Evolutionary conservation across 2,329 filamentous ascomycete species (phyloP).

Genomic region (Leptodontidium sp.): DNA sequence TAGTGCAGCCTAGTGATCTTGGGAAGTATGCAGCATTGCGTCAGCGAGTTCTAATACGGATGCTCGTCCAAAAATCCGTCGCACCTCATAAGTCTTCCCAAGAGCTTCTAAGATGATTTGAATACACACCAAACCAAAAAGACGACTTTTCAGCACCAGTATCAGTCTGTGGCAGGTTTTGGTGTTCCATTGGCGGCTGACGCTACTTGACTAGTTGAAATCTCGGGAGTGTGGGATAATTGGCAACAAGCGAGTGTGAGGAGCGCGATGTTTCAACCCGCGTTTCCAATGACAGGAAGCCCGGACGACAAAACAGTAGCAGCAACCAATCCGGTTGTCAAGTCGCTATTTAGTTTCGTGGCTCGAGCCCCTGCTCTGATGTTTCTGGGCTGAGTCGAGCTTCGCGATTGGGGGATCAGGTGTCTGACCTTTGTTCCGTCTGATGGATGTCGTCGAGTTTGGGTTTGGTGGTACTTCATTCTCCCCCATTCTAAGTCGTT

Average conservation of each 20-base stretch:
- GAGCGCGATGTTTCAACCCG: conserved; percentile 17
- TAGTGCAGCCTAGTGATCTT: neutral
- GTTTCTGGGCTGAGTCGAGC: neutral
- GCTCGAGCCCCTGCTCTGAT: conserved; percentile 2
- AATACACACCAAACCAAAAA: neutral
- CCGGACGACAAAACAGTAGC: conserved; percentile 10
- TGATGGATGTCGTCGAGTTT: conserved; percentile 6
- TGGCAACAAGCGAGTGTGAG: neutral
- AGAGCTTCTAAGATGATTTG: neutral
- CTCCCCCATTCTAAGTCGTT: neutral
- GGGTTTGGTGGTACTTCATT: neutral
- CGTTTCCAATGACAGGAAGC: neutral
- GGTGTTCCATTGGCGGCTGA: neutral
- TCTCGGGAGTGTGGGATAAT: conserved; percentile 2
- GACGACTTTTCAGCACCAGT: no score
- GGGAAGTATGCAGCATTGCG: neutral
- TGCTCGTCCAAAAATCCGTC: neutral
- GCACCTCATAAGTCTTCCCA: neutral
- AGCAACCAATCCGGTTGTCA: neutral
- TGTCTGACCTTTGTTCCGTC: conserved; percentile 17
- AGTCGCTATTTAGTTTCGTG: neutral
- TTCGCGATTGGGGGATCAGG: conserved; percentile 2
- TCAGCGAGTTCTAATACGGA: neutral
- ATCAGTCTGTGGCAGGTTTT: neutral
- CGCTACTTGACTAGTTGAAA: neutral